Evolutionary conservation across 2,329 filamentous ascomycete genomes (phyloP).

Genomic region (Blastomyces gilchristii): DNA sequence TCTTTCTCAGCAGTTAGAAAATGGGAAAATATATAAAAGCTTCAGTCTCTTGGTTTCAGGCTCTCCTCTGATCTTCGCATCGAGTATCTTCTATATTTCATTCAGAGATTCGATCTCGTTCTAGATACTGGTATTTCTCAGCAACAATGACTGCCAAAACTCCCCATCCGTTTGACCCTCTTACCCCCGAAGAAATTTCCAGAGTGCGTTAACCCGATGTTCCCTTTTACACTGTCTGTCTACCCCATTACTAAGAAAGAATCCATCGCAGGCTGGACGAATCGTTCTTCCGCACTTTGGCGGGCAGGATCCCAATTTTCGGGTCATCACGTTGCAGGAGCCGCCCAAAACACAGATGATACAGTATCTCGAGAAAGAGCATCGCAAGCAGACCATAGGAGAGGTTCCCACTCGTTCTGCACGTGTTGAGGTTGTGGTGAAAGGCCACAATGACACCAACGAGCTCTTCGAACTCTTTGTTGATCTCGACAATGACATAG

Average conservation of each 20-base stretch:
- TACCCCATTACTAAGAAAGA: not conserved
- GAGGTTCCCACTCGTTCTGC: not conserved
- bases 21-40: not conserved
- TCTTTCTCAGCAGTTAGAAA: not conserved
- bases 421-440: constrained; percentile 35
- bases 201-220: not conserved
- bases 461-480: constrained; percentile 18
- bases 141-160: not conserved
- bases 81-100: not conserved
- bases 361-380: constrained; percentile 38
- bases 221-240: not conserved
- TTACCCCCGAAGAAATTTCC: constrained; percentile 11
- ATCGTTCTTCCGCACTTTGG: not conserved
- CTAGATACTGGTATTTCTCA: not conserved
- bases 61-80: not conserved
- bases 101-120: not conserved
- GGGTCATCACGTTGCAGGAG: constrained; percentile 43
- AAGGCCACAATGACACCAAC: constrained; percentile 11
- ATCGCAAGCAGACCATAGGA: constrained; percentile 17
- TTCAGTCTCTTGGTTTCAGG: not conserved
- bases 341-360: constrained; percentile 42
- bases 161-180: constrained; percentile 12
- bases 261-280: constrained; percentile 1
- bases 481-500: constrained; percentile 17
- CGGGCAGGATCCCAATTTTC: constrained; percentile 27